Base-by-base conservation (phyloP, 768 basidiomycete species). In the Imleria badia region DNA sequence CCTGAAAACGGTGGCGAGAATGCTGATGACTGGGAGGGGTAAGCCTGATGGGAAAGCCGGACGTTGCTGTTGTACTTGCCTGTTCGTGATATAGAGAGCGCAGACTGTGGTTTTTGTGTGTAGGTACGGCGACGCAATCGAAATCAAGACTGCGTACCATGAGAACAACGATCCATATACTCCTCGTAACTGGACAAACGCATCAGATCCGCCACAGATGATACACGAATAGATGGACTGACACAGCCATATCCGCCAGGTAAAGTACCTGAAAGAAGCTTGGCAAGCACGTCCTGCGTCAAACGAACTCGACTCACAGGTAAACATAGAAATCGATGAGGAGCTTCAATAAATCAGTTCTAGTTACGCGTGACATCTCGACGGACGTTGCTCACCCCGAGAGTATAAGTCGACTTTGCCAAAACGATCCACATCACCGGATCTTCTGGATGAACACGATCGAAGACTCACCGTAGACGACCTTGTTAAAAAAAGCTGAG, bases 211-310 rank as follows among this genome's bases (percentile, higher is more conserved):
- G 20, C 7, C 11, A 8, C 9, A 34, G 22, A 38, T 7, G 45
- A 49, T 5, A 5, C 8, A 29, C 3, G 40, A 23, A 46, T 14
- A 3, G 38, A 13, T 43, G 19, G 30, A 58, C 65, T 51, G 40
- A 68, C 66, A 68, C 40, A 58, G 12, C 67, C 67, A 68, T 62
- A 68, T 57, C 6, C 66, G 55, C 66, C 66, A 68, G 6, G 65
- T 69, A 47, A 68, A 68, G 52, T 68, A 68, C 2, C 66, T 68
- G 38, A 5, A 3, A 17, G 20, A 26, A 46, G n/a, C 6, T 17
- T 19, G 35, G 19, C 51, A 1, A 47, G 41, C 11, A n/a, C 15
- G 15, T 20, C 1, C 5, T 7, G n/a, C 36, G 6, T 17, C n/a
- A 22, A 26, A 13, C 17, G 8, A 29, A 33, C 14, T 13, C 3